Conservation (phyloP, 1,284 basidiomycete species). For the Sanghuangporus sanghuang region DNA sequence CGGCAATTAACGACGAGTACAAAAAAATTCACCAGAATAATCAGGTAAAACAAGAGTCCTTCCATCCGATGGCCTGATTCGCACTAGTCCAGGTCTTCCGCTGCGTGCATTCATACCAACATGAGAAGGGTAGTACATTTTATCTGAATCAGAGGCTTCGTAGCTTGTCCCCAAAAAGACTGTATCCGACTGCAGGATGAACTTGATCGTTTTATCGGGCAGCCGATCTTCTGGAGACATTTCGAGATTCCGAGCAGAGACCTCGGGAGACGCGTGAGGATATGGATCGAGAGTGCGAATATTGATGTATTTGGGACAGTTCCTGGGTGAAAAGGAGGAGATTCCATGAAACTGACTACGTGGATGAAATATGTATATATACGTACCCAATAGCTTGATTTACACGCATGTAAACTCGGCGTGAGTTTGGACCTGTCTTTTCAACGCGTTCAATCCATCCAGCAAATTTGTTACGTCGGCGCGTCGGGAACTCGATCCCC, state of each 20-base stretch:
- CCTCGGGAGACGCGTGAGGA: constrained; percentile 32
- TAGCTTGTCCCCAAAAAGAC: constrained; percentile 53
- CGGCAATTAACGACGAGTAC: not conserved
- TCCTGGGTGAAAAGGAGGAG: constrained; percentile 31
- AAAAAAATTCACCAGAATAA: constrained; percentile 43
- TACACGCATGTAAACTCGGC: constrained; percentile 32
- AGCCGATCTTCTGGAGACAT: constrained; percentile 37
- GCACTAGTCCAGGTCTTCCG: constrained; percentile 54
- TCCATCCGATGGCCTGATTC: constrained; percentile 48
- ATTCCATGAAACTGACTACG: not conserved
- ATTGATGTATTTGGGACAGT: constrained; percentile 66
- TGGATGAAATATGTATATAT: constrained; percentile 5
- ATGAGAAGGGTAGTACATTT: constrained; percentile 43
- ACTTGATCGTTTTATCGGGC: constrained; percentile 40
- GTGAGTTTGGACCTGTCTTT: constrained; percentile 21
- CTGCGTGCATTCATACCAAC: constrained; percentile 62
- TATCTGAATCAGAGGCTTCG: constrained; percentile 32
- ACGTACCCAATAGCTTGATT: constrained; percentile 55
- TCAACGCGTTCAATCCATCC: constrained; percentile 37
- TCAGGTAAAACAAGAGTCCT: constrained; percentile 56
- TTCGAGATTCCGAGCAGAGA: constrained; percentile 32
- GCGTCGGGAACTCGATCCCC: constrained; percentile 53
- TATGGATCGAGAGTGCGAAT: constrained; percentile 42
- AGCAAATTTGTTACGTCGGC: constrained; percentile 59
- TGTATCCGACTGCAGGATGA: constrained; percentile 47